Evolutionary conservation across 176 grass and related monocot genomes (phyloP), one percentile per base, ranked within the genome.

Genomic region (Miscanthus lutarioriparius): DNA sequence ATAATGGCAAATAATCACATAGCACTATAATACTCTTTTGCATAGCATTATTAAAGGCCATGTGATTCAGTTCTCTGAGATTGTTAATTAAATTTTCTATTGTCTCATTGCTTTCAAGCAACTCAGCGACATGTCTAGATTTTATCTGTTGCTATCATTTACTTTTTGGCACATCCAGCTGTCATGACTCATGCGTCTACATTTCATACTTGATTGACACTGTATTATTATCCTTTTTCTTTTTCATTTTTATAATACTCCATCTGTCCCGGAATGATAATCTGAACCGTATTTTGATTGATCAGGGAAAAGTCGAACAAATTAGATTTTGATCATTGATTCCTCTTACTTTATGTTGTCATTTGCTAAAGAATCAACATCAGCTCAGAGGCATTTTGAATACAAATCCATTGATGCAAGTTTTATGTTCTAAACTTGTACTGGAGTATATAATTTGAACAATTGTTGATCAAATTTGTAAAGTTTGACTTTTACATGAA

Each of bases 11-110:
- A 54, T 54, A 30, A 3, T 43, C 59, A 40, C 51, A 70, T 68
- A 56, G 53, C 35, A 81, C 72, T 45, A 64, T 58, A 40, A n/a
- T 54, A 32, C 16, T 74, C 49, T 66, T 80, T 80, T 80, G 30
- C 37, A 25, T 10, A 70, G 53, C 33, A 25, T 10, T 74, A 44
- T 72, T 20, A 20, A 45, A 53, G n/a, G 20, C 3, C 25, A 7
- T 74, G 23, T 67, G n/a, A 75, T 75, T 23, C 0, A 39, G 7
- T 22, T 51, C 16, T 58, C 69, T 56, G 19, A 73, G 30, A 66
- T 54, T 66, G 58, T 66, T 20, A 9, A 36, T 16, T 39, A 23
- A 56, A 37, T 37, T 8, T 8, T n/a, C 33, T 26, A 10, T 26
- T 54, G 16, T 74, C 26, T 65, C 23, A 62, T n/a, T 38, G 62